Evolutionary conservation across 78 protist species (phyloP), one percentile per base, ranked within the genome.

Genomic region (Guillardia theta): DNA sequence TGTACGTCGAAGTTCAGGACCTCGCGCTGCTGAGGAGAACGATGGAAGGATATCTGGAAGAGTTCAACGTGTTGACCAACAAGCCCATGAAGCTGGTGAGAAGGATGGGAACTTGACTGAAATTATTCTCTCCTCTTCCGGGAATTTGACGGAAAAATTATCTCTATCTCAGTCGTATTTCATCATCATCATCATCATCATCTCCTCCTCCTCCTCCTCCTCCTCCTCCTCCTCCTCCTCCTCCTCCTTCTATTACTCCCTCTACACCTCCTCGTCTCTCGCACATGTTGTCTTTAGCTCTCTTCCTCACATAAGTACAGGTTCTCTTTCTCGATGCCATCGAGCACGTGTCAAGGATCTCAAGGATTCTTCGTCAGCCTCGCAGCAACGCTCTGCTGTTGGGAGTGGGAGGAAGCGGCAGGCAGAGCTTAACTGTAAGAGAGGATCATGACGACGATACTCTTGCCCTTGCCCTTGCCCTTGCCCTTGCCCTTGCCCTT

Each of bases 401-500:
- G 27, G 99, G 99, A 37, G 97, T 98, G 27, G 98, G 98, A 0
- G 99, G 99, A 15, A 77, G 97, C 18, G 99, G 99, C 10, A 93
- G 98, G 30, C 96, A 95, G 78, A 92, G 96, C 5, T 88, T 98
- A 21, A 94, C 99, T n/a, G n/a, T n/a, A n/a, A n/a, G n/a, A n/a
- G n/a, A n/a, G n/a, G n/a, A n/a, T n/a, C n/a, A n/a, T n/a, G n/a
- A n/a, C n/a, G n/a, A n/a, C n/a, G n/a, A n/a, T n/a, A n/a, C n/a
- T n/a, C 43, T 50, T 19, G 30, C 10, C 58, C 58, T 15, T 15
- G 58, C 30, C 58, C 30, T 15, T 50, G 15, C 15, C 30, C 30
- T 15, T 50, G 58, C 10, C 58, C 58, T 10, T 50, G 58, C 10
- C 58, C 30, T 50, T 19, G 58, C 15, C 30, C 15, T 10, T 50